Base-by-base conservation (phyloP, 2,329 filamentous ascomycete species). In the Paracorniculantispora psalliotae region DNA sequence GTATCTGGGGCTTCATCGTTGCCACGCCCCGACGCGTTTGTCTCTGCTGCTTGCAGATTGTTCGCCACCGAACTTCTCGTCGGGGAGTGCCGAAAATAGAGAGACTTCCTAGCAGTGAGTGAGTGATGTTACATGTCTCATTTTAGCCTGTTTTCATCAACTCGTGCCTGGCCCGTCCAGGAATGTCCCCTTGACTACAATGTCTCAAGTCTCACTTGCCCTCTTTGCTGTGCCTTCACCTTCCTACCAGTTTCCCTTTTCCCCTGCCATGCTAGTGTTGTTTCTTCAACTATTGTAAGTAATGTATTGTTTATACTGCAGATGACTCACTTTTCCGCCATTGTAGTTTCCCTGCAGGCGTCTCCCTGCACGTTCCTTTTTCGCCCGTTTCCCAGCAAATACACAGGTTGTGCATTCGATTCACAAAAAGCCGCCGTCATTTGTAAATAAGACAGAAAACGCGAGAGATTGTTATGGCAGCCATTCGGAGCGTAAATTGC, bases 161-260 rank as follows among this genome's bases (percentile, higher is more conserved):
- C 25, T 17, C 4, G 46, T 30, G 33, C 46, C 46, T 49, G 46
- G 23, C 39, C 28, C 33, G 49, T 37, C 43, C 54, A 49, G 54
- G 54, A 57, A 48, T 57, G 54, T 23, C 19, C 54, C 44, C 46
- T 49, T 21, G 44, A 39, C 30, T 43, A 19, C 44, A 47, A 47
- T 55, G 52, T 49, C 46, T 39, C 44, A 57, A 23, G 54, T 49
- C 44, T 49, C 54, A 57, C 47, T 30, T 57, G 19, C 39, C n/a
- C 17, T 19, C 19, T 48, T 28, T 21, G 19, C 33, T 21, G 28
- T 48, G 13, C 33, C 19, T 33, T 39, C 28, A 26, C 53, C 9
- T 28, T 44, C n/a, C 19, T 25, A 28, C 46, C 49, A 41, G 48
- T 49, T 56, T 17, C 35, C 46, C 12, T 39, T 28, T 26, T 49